A percentile compares a stretch with the other conserved stretches of the same genome.
phyloP scores from a whole-genome alignment of 1,284 basidiomycete species.

The Mycena citricolor region DNA sequence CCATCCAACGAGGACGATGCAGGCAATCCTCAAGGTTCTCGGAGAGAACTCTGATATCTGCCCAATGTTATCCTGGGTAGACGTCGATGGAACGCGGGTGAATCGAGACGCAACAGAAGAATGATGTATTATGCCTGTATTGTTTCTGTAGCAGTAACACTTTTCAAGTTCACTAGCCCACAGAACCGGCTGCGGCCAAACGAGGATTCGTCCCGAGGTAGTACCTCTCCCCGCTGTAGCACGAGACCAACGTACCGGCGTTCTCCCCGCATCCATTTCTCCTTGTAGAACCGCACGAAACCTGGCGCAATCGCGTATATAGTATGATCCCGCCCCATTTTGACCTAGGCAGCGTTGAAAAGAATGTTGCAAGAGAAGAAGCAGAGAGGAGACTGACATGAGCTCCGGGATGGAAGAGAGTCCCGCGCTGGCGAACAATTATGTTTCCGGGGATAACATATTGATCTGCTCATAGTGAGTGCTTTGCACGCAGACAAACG shows the following conservation, averaged over 20 bases:
- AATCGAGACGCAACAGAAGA: constrained; percentile 4
- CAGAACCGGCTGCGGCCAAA: constrained; percentile 78
- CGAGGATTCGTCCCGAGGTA: constrained; percentile 76
- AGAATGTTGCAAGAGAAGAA: constrained; percentile 20
- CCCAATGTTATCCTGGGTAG: neutral
- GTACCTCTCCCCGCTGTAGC: constrained; percentile 71
- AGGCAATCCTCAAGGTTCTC: constrained; percentile 5
- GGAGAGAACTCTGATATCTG: constrained; percentile 6
- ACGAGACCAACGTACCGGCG: constrained; percentile 85
- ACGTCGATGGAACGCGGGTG: constrained; percentile 9
- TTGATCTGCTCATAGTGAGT: constrained; percentile 55
- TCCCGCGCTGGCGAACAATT: constrained; percentile 89
- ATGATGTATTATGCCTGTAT: constrained; percentile 7
- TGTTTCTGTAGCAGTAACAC: constrained; percentile 5
- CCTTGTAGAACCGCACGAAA: constrained; percentile 88
- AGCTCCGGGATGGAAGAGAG: constrained; percentile 87
- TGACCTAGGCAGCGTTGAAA: constrained; percentile 54
- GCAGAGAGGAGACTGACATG: constrained; percentile 55
- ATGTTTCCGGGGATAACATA: constrained; percentile 91
- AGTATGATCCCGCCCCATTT: constrained; percentile 90
- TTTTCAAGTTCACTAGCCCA: constrained; percentile 64
- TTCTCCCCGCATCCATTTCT: constrained; percentile 66
- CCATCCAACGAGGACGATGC: constrained; percentile 2
- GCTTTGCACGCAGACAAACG: constrained; percentile 9
- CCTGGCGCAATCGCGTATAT: constrained; percentile 87